phyloP scores from a whole-genome alignment of 2,329 filamentous ascomycete genomes.

The Xylariaceae sp. region DNA sequence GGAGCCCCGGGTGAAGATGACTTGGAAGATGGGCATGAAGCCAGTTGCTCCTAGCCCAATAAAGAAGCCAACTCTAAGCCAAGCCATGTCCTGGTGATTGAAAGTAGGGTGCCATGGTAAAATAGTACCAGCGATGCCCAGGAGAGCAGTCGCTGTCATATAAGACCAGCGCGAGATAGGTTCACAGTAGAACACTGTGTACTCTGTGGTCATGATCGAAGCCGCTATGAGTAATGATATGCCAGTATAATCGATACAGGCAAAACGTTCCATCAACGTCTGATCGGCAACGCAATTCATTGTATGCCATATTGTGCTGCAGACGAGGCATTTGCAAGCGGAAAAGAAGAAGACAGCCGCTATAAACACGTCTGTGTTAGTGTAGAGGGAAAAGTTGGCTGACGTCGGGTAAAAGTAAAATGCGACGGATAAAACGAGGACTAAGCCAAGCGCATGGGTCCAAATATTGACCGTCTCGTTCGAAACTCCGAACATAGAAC shows the following conservation, averaged over 20 bases:
- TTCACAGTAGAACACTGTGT: conserved; percentile 98
- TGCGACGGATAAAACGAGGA: conserved; percentile 81
- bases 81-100: conserved; percentile 88
- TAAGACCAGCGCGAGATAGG: conserved; percentile 82
- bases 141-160: conserved; percentile 72
- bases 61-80: conserved; percentile 89
- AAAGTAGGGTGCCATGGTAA: conserved; percentile 95
- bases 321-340: conserved; percentile 89
- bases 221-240: conserved; percentile 93
- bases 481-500: conserved; percentile 76
- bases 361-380: conserved; percentile 83
- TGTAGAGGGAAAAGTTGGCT: conserved; percentile 79
- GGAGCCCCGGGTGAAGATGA: conserved; percentile 72
- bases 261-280: conserved; percentile 86
- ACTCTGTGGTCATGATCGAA: conserved; percentile 96
- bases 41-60: conserved; percentile 82
- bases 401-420: conserved; percentile 95
- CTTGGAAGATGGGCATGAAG: conserved; percentile 82
- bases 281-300: conserved; percentile 97
- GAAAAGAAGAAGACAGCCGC: conserved; percentile 95
- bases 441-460: conserved; percentile 86
- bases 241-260: conserved; percentile 96
- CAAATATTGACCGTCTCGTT: conserved; percentile 98
- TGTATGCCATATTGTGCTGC: conserved; percentile 96
- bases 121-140: conserved; percentile 84